A percentile compares a stretch with the other conserved stretches of the same genome.
phyloP scores from a whole-genome alignment of 23 red algal genomes.

The Gracilariopsis chorda region DNA sequence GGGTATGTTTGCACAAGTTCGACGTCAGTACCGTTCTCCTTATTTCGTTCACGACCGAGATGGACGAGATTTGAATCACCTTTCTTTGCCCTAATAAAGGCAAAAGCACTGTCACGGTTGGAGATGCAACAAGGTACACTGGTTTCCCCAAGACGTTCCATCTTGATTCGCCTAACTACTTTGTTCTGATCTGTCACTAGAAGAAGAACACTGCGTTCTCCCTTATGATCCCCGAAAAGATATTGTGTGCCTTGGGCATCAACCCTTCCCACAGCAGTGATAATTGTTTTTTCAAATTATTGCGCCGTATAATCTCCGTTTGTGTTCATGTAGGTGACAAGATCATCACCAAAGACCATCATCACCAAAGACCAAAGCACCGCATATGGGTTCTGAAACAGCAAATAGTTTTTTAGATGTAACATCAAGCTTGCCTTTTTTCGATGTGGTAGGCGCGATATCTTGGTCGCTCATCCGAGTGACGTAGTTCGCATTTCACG shows the following conservation, averaged over 20 bases:
- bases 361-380: conserved; percentile 82
- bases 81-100: conserved; percentile 75
- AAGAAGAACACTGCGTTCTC: conserved; percentile 77
- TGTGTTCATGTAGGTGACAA: conserved; percentile 56
- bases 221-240: conserved; percentile 89
- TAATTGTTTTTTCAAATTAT: conserved; percentile 57
- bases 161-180: conserved; percentile 23
- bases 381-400: conserved; percentile 61
- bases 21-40: conserved; percentile 37
- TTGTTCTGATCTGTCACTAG: conserved; percentile 46
- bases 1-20: conserved; percentile 85
- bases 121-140: conserved; percentile 67
- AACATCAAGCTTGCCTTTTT: conserved; percentile 61
- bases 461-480: conserved; percentile 77
- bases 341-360: too few species aligned
- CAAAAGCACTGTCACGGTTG: conserved; percentile 85
- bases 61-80: conserved; percentile 90
- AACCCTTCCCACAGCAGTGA: conserved; percentile 54
- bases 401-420: conserved; percentile 69
- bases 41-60: conserved; percentile 18
- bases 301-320: not conserved
- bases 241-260: conserved; percentile 69
- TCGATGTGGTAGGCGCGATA: conserved; percentile 42
- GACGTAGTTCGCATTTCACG: conserved; percentile 66
- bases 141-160: conserved; percentile 86